These are phyloP conservation scores for Sporothrix curviconia DNA, from an alignment of 2,329 filamentous ascomycete species.

Conservation along the genomic window DNA sequence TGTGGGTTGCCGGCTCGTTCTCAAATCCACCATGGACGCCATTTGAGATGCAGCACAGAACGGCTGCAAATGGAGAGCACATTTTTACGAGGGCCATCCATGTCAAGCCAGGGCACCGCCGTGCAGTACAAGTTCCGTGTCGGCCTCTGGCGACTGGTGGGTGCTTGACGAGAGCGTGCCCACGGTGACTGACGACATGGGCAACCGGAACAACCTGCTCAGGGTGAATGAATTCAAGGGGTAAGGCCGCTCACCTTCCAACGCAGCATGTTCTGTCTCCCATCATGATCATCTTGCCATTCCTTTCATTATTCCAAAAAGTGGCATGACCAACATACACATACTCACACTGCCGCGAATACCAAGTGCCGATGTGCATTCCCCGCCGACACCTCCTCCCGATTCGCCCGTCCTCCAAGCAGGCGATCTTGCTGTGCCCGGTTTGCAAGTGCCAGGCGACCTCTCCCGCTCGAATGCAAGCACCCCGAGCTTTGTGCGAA, in stretches of 20 bases:
- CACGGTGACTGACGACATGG: constrained; percentile 40
- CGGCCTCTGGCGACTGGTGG: constrained; percentile 63
- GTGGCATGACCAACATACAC: too few species aligned
- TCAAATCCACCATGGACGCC: constrained; percentile 60
- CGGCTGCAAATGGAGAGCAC: constrained; percentile 46
- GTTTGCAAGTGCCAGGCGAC: background rate
- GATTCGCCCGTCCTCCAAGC: constrained; percentile 12
- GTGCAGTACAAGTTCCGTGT: constrained; percentile 72
- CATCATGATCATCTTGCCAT: background rate
- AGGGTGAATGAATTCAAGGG: constrained; percentile 24
- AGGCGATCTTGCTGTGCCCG: background rate
- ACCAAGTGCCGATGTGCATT: background rate
- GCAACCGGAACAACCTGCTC: constrained; percentile 45
- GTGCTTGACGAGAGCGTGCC: constrained; percentile 56
- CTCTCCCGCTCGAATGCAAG: constrained; percentile 20
- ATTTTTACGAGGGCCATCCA: constrained; percentile 52
- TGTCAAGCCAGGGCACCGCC: constrained; percentile 48
- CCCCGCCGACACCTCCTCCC: constrained; percentile 19
- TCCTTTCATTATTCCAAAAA: too few species aligned
- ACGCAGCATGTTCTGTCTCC: background rate
- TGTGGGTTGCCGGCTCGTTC: constrained; percentile 65
- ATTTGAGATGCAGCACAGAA: constrained; percentile 55
- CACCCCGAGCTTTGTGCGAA: constrained; percentile 25
- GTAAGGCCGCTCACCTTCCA: background rate
- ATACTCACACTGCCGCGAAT: too few species aligned